Evolutionary conservation across 2,329 filamentous ascomycete species (phyloP).

Genomic region (Paraconiothyrium sp.): DNA sequence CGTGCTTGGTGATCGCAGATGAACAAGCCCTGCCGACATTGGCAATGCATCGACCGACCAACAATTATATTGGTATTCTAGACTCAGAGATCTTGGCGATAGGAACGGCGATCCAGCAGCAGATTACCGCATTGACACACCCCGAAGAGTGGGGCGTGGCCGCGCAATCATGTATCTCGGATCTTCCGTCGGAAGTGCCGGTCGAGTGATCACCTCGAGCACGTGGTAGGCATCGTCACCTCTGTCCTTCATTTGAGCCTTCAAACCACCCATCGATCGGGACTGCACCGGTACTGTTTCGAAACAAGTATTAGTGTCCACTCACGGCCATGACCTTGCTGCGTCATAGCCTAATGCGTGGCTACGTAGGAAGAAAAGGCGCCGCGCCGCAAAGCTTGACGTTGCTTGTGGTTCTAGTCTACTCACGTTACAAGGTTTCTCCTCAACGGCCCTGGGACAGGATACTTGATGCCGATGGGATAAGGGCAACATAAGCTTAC

Average conservation of each 20-base stretch:
- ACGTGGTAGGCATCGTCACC: neutral
- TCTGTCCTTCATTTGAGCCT: neutral
- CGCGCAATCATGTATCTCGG: neutral
- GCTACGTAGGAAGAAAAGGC: neutral
- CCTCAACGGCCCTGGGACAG: neutral
- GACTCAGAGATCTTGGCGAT: too few relatives aligned
- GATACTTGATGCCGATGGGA: neutral
- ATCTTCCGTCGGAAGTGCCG: neutral
- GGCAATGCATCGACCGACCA: too few relatives aligned
- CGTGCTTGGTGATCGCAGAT: too few relatives aligned
- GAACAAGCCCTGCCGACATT: too few relatives aligned
- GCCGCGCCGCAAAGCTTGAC: neutral
- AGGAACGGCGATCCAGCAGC: neutral
- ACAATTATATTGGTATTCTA: too few relatives aligned
- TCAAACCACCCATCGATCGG: neutral
- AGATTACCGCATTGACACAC: neutral
- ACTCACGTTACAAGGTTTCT: neutral
- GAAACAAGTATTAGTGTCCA: neutral
- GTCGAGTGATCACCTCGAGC: neutral
- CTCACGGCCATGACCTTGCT: neutral
- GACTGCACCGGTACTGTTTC: neutral
- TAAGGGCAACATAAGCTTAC: neutral
- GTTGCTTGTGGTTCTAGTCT: neutral
- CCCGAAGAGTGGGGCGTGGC: neutral
- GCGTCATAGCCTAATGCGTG: neutral